Conservation (phyloP, 805 yeast species). For the Torulaspora gathmanii region DNA sequence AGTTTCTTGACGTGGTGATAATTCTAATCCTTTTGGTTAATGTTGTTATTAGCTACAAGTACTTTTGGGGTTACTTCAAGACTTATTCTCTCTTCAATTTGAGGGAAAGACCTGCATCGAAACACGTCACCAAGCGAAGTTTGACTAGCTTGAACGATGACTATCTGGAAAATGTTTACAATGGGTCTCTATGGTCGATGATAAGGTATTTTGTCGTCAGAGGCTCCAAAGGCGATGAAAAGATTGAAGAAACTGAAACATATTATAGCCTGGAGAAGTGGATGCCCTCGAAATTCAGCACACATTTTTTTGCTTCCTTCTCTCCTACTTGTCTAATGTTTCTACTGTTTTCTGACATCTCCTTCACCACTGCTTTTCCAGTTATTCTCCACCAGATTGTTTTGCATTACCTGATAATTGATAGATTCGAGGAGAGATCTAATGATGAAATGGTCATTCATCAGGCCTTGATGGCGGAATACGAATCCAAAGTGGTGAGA, state of each 20-base stretch:
- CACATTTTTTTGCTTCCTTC: slow-evolving; percentile 48
- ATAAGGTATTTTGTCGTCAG: slow-evolving; percentile 17
- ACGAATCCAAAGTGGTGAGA: slow-evolving; percentile 55
- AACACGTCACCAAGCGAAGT: slow-evolving; percentile 21
- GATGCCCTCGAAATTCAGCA: slow-evolving; percentile 59
- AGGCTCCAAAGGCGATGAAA: slow-evolving; percentile 4
- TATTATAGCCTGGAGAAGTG: slow-evolving; percentile 60
- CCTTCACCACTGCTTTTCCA: slow-evolving; percentile 38
- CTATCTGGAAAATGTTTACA: slow-evolving; percentile 19
- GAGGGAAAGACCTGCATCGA: slow-evolving; percentile 14
- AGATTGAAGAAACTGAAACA: slow-evolving; percentile 27
- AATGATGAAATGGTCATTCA: slow-evolving; percentile 57
- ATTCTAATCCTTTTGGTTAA: slow-evolving; percentile 15
- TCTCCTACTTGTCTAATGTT: slow-evolving; percentile 53
- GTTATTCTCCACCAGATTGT: slow-evolving; percentile 37
- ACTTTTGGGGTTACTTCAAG: slow-evolving; percentile 20
- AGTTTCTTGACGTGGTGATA: slow-evolving; percentile 9
- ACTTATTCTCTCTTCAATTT: slow-evolving; percentile 25
- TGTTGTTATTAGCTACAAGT: slow-evolving; percentile 16
- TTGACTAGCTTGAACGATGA: slow-evolving; percentile 18
- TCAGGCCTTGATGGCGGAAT: slow-evolving; percentile 59
- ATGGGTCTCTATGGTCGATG: slow-evolving; percentile 25
- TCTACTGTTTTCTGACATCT: slow-evolving; percentile 38
- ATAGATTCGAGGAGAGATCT: slow-evolving; percentile 44
- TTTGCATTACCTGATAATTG: slow-evolving; percentile 39